Base-by-base conservation (phyloP, 192 early-diverging fungal genomes). In the Rhizoclosmatium globosum region DNA sequence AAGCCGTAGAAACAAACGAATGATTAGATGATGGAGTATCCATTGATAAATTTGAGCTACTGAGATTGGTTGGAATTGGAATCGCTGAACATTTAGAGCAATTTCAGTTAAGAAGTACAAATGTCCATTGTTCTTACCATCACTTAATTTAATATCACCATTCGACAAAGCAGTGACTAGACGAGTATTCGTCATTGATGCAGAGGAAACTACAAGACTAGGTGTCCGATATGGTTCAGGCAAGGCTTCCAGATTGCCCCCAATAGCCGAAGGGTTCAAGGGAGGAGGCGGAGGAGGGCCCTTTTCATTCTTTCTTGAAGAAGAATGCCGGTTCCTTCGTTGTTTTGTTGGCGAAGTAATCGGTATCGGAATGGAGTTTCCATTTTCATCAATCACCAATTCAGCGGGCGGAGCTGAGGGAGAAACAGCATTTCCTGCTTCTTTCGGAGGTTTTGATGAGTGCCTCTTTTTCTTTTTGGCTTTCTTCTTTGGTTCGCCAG, bases 211-310 rank as follows among this genome's bases (percentile, higher is more conserved):
- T 41, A 21, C 21, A 7, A 64, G 6, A 7, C 7, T 64, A 17
- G 62, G 62, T 41, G 62, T 21, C 15, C 17, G 39, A 11, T 0
- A 65, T 13, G 13, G 13, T 1, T 38, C 31, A 31, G 31, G 31
- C 31, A 31, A 31, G 31, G 31, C 31, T 31, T 31, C 31, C 31
- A 31, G 31, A 31, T 31, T 31, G 31, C 31, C 6, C 6, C 50
- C 64, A 75, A 45, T 45, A 80, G 45, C 67, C 21, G 21, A 7
- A 41, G 73, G 73, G 42, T 74, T 74, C n/a, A 74, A 21, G 31
- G 73, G 73, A n/a, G 73, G 73, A 11, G 73, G 73, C 38, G 73
- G 73, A 23, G 73, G 73, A 2, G 73, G 73, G 4, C 58, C 73
- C 44, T 74, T 74, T 41, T 41, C 39, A 44, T 64, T 60, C 43